Percentiles rank a stretch among this genome's conserved stretches.
phyloP scores from a whole-genome alignment of 345 rosid genomes.

The Boechera stricta region DNA sequence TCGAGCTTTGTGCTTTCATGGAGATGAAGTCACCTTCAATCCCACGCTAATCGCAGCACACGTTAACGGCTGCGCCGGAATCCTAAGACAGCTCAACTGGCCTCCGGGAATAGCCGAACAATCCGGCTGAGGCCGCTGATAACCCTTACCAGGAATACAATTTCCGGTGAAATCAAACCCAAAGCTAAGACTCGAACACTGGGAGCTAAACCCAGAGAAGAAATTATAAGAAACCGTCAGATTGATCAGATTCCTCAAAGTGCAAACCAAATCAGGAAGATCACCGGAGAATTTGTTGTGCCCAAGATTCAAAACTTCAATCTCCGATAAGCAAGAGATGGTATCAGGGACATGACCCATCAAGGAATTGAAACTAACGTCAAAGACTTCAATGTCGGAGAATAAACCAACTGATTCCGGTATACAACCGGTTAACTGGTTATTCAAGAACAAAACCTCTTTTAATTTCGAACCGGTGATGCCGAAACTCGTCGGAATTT shows the following conservation, averaged over 20 bases:
- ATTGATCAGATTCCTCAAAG: conserved; percentile 64
- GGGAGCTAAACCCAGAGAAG: conserved; percentile 90
- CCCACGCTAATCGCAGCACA: conserved; percentile 60
- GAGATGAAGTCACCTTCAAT: conserved; percentile 25
- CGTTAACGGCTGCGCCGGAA: conserved; percentile 69
- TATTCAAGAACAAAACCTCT: conserved; percentile 77
- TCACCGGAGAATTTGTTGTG: conserved; percentile 82
- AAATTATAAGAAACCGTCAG: conserved; percentile 84
- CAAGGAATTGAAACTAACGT: conserved; percentile 72
- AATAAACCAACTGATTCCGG: conserved; percentile 79
- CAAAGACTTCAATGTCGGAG: conserved; percentile 71
- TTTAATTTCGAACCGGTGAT: conserved; percentile 57
- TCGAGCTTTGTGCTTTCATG: conserved; percentile 24
- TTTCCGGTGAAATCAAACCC: conserved; percentile 81
- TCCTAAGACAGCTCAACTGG: conserved; percentile 75
- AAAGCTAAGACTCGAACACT: conserved; percentile 59
- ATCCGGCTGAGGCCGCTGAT: conserved; percentile 81
- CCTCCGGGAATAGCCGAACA: conserved; percentile 73
- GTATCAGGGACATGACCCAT: conserved; percentile 86
- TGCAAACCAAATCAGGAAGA: conserved; percentile 74
- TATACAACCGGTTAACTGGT: conserved; percentile 82
- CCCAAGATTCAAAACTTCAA: conserved; percentile 77
- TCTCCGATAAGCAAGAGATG: conserved; percentile 59
- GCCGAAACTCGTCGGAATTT: conserved; percentile 66
- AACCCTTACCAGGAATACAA: conserved; percentile 75